Base-by-base conservation (phyloP, 176 grass and related monocot species). In the Raddia guianensis region DNA sequence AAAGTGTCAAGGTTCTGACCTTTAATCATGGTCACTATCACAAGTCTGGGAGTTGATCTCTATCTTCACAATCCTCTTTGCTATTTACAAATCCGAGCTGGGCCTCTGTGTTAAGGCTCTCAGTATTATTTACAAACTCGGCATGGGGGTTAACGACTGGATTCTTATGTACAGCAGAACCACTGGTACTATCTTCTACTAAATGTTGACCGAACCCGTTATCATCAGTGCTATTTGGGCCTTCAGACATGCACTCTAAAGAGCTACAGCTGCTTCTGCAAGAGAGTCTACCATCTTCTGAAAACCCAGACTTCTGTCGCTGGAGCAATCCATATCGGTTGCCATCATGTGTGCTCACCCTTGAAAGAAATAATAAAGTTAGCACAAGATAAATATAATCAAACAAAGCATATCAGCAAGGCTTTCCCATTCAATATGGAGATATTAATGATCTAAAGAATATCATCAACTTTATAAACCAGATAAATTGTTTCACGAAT, bases 81-180 rank as follows among this genome's bases (percentile, higher is more conserved):
- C 84, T 93, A 93, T 95, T 79, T 95, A 95, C 92, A 98, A 76
- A 87, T 86, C 80, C 88, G 74, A 95, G 86, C 84, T 76, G 90
- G 75, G 88, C 83, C 88, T 91, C 82, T 63, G 60, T 89, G 82
- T 86, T 85, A 49, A 85, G 82, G 88, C 73, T 86, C 77, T 84
- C 79, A 74, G 73, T 92, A 75, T 88, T 92, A 90, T 92, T 90
- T 80, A 93, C 90, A 92, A 86, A 74, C 85, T 93, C 76, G 79
- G 87, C 35, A 66, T 70, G 57, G 43, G 15, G 49, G 67, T 81
- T 78, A 93, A 86, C 75, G 72, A 84, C 84, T 79, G 85, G 75
- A 73, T 80, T 70, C 52, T 86, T 94, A 98, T 91, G 84, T 95
- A 93, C 92, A 98, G 72, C 65, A 83, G 80, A 81, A 70, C 67